Percentiles rank a stretch among this genome's conserved stretches.
Conservation (phyloP, 768 basidiomycete species). For the Trametes cubensis region DNA sequence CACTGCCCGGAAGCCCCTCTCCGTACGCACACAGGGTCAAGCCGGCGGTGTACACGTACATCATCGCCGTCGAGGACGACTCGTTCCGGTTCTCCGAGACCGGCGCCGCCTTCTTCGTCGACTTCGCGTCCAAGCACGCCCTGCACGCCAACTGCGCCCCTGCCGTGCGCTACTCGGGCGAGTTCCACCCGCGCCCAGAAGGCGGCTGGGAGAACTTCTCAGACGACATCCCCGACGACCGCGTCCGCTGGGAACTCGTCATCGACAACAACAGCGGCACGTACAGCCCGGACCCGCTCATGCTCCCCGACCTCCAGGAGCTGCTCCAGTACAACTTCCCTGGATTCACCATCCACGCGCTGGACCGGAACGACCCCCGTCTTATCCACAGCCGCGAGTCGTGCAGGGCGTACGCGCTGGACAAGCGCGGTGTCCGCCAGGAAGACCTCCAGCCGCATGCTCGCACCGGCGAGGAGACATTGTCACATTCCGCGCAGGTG, state of each 20-base stretch:
- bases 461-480: constrained; percentile 54
- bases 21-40: constrained; percentile 56
- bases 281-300: constrained; percentile 68
- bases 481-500: constrained; percentile 37
- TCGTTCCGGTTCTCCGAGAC: constrained; percentile 85
- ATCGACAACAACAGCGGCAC: constrained; percentile 89
- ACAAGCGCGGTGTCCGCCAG: constrained; percentile 56
- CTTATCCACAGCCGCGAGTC: constrained; percentile 63
- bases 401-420: constrained; percentile 66
- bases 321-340: constrained; percentile 76
- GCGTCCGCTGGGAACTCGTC: constrained; percentile 77
- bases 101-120: constrained; percentile 84
- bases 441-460: constrained; percentile 69
- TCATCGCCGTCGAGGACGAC: constrained; percentile 75
- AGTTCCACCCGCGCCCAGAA: constrained; percentile 74
- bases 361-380: constrained; percentile 57
- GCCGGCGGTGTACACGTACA: constrained; percentile 84
- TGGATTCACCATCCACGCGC: constrained; percentile 57
- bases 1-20: constrained; percentile 17
- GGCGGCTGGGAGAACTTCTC: constrained; percentile 69
- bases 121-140: constrained; percentile 86
- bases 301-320: constrained; percentile 63
- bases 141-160: constrained; percentile 75
- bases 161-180: constrained; percentile 71
- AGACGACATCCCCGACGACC: constrained; percentile 54